phyloP scores from a whole-genome alignment of 768 basidiomycete genomes.

The Mycena vitilis region DNA sequence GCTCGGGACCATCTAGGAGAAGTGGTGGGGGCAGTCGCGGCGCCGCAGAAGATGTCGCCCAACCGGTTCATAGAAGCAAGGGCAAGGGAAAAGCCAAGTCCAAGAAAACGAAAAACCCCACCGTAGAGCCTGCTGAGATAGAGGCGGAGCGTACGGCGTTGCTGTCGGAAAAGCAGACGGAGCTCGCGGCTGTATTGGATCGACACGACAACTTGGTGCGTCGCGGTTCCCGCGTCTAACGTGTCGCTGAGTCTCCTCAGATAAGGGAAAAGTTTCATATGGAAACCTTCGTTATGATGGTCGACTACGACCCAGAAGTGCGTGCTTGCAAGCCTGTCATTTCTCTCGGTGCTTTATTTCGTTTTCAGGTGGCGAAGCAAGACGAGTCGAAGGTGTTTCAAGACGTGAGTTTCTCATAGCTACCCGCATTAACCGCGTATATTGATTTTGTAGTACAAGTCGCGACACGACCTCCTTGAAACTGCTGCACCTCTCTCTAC shows the following conservation, averaged over 20 bases:
- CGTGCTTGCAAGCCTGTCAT: constrained; percentile 37
- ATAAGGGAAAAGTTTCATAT: constrained; percentile 92
- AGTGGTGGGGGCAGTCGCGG: constrained; percentile 19
- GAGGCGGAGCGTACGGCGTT: constrained; percentile 56
- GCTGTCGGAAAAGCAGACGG: constrained; percentile 67
- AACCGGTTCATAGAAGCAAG: constrained; percentile 34
- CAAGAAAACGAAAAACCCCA: constrained; percentile 28
- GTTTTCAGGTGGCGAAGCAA: constrained; percentile 58
- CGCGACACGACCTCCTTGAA: constrained; percentile 30
- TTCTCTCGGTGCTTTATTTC: constrained; percentile 21
- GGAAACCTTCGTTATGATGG: constrained; percentile 80
- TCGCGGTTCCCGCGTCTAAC: constrained; percentile 34
- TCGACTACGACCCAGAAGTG: constrained; percentile 86
- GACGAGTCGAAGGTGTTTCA: constrained; percentile 70
- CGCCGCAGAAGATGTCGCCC: constrained; percentile 18
- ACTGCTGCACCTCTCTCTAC: constrained; percentile 9
- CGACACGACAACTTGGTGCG: constrained; percentile 82
- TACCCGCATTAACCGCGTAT: constrained; percentile 52
- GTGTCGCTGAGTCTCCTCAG: constrained; percentile 48
- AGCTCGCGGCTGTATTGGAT: constrained; percentile 69
- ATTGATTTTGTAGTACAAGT: constrained; percentile 24
- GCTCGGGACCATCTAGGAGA: constrained; percentile 1
- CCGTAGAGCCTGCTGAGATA: constrained; percentile 42
- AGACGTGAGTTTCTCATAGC: constrained; percentile 47
- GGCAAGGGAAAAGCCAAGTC: constrained; percentile 37